phyloP scores from a whole-genome alignment of 164 flowering plant species.

The Pachysandra terminalis region DNA sequence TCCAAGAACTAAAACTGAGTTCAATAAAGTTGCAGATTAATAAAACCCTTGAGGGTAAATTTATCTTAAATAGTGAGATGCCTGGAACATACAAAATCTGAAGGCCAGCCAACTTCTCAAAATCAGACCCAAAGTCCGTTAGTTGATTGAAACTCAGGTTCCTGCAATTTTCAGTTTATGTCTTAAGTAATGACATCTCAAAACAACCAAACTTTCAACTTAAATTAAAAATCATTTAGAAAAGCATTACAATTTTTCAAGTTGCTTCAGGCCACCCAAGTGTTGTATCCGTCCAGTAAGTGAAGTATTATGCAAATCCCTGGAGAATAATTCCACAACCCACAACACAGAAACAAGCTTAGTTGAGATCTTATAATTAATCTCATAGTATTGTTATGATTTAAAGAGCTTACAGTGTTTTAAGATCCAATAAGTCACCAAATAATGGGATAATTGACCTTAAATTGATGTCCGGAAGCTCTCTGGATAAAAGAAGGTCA shows the following conservation, averaged over 20 bases:
- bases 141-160: slow-evolving; percentile 80
- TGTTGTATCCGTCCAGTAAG: slow-evolving; percentile 71
- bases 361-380: background rate
- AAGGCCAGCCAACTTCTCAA: slow-evolving; percentile 53
- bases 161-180: slow-evolving; percentile 40
- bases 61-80: background rate
- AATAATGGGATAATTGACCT: slow-evolving; percentile 69
- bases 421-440: slow-evolving; percentile 79
- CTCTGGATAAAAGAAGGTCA: slow-evolving; percentile 31
- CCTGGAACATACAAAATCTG: slow-evolving; percentile 63
- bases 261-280: slow-evolving; percentile 69
- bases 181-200: background rate
- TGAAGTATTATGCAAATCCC: slow-evolving; percentile 86
- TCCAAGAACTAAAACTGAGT: background rate
- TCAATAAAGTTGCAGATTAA: background rate
- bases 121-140: slow-evolving; percentile 68
- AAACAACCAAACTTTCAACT: slow-evolving; percentile 7
- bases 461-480: slow-evolving; percentile 53
- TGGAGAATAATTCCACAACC: slow-evolving; percentile 24
- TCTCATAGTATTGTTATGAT: background rate
- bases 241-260: slow-evolving; percentile 59
- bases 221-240: background rate
- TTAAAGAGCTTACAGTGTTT: slow-evolving; percentile 45
- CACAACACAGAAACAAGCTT: background rate
- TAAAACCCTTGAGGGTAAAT: background rate